These are phyloP conservation scores for Chimonanthus salicifolius DNA, from an alignment of 164 flowering plant genomes.

Conservation along the genomic window DNA sequence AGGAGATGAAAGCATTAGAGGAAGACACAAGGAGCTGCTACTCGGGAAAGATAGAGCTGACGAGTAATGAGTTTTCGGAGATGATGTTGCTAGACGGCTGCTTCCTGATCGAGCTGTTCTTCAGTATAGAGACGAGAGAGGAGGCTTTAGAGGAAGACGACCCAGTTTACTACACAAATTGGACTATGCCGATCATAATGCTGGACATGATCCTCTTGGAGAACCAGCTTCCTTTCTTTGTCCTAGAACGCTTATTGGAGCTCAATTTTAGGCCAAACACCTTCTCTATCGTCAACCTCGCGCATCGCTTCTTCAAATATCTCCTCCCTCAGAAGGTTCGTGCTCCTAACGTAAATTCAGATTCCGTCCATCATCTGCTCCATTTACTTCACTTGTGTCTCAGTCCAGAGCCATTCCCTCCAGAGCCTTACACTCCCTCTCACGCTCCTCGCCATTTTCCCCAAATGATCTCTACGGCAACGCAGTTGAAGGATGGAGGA, in stretches of 20 bases:
- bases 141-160: neutral
- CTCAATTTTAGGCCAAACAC: neutral
- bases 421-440: neutral
- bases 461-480: neutral
- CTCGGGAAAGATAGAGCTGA: neutral
- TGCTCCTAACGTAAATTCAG: neutral
- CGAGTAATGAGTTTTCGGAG: neutral
- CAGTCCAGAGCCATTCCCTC: neutral
- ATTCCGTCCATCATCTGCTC: neutral
- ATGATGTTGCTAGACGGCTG: slow-evolving; percentile 1
- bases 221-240: slow-evolving; percentile 12
- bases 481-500: neutral
- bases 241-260: neutral
- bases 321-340: no score
- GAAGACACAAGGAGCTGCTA: neutral
- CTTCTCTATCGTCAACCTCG: neutral
- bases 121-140: neutral
- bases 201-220: slow-evolving; percentile 3
- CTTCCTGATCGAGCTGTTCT: neutral
- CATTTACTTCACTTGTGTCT: slow-evolving; percentile 1
- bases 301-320: neutral
- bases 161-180: neutral
- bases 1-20: neutral
- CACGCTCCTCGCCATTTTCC: neutral
- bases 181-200: neutral